Base-by-base conservation (phyloP, 2,329 filamentous ascomycete species). In the Ascochyta clinopodiicola region DNA sequence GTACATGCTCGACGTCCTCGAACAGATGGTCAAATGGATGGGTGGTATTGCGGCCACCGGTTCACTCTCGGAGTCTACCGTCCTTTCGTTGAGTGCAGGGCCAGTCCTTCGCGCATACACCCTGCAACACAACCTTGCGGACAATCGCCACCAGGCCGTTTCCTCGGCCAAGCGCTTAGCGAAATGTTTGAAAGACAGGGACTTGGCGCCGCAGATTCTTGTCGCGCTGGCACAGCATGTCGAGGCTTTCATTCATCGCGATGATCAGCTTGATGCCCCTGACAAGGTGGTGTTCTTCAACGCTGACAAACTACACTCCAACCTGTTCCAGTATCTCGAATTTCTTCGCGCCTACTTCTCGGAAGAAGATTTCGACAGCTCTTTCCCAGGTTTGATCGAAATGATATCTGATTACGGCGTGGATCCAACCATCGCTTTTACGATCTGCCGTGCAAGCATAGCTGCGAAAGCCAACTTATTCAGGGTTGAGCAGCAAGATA, bases 21-120 rank as follows among this genome's bases (percentile, higher is more conserved):
- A 95, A 70, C 92, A 98, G 69, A 84, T 99, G 57, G 89, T 98
- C 46, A 87, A 87, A 32, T 91, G 90, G 2, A 98, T 99, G 95
- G 92, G 91, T 17, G 96, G 96, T 40, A 93, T 99, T 56, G 88
- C 94, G 12, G 88, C 93, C 4, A 89, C 94, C 57, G 85, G 88
- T 47, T 91, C 93, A 69, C 94, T 96, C 69, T 97, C 91, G 27
- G 94, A 99, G 64, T 81, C 88, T 17, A 93, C 97, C 75, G 84
- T 96, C 25, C 81, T 91, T 59, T 92, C 91, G 13, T 92, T 99
- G 86, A 91, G 91, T 36, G 94, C 93, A 57, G 93, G 94, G 13
- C 86, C 91, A 46, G 80, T 88, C 24, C 81, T 99, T 10, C 89
- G 91, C 61, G 86, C 88, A 9, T 90, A 94, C 66, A 96, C 91